phyloP scores from a whole-genome alignment of 1,139 yeast species.

The Hanseniaspora sp. region DNA sequence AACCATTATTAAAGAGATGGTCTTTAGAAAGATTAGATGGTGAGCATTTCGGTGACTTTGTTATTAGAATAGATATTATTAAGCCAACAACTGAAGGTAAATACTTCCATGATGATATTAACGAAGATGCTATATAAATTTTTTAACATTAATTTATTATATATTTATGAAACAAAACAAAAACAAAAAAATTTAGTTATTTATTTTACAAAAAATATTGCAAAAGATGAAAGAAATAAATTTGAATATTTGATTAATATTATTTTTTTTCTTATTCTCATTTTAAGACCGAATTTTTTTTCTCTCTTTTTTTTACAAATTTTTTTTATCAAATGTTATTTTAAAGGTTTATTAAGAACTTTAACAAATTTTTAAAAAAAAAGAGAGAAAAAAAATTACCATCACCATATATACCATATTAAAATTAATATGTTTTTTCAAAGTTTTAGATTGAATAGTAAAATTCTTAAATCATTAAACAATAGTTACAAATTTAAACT shows the following conservation, averaged over 20 bases:
- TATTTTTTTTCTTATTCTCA: too few relatives aligned
- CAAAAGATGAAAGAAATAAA: too few relatives aligned
- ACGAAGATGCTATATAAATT: slow-evolving; percentile 49
- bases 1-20: slow-evolving; percentile 88
- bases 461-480: background rate
- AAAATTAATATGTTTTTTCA: background rate
- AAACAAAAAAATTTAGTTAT: background rate
- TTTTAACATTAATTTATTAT: background rate
- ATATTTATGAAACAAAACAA: background rate
- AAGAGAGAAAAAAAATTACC: background rate
- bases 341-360: too few relatives aligned
- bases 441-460: background rate
- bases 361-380: too few relatives aligned
- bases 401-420: background rate
- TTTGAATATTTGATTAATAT: too few relatives aligned
- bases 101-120: slow-evolving; percentile 86
- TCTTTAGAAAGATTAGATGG: slow-evolving; percentile 80
- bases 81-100: slow-evolving; percentile 85
- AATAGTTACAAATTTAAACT: background rate
- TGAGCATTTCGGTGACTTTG: slow-evolving; percentile 93
- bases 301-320: too few relatives aligned
- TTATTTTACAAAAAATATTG: background rate
- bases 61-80: slow-evolving; percentile 73
- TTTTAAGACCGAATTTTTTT: background rate
- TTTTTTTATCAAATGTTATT: background rate